Evolutionary conservation across 305 asterid genomes (phyloP), one percentile per base, ranked within the genome.

Genomic region (Fraxinus sp.): DNA sequence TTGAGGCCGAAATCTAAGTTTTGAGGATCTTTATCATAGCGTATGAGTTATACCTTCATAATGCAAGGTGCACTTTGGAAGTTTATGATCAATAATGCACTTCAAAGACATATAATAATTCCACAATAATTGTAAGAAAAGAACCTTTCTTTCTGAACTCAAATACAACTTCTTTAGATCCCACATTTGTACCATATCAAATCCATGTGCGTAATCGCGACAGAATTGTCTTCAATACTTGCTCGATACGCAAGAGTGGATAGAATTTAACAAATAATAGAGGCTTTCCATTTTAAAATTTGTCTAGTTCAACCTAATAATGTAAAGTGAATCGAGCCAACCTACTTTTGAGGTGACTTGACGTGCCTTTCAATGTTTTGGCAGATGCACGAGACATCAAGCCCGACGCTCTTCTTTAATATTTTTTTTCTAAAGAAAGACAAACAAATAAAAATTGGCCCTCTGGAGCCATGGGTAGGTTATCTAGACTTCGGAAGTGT

Each of bases 81-180:
- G 64, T 72, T 74, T 14, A 16, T 77, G 83, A 76, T 52, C 82
- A 87, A 83, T 87, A 85, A 81, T 84, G 83, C 79, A 41, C 35
- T 57, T 68, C 18, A 13, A 68, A 62, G 24, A 66, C 74, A 66
- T 66, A 66, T 66, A 68, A 68, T 68, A 68, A 68, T 28, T 30
- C 5, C 74, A 68, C 74, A 26, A 68, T 68, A 28, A 68, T 68
- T 68, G 37, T 28, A 68, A 22, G 20, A 13, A 68, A 5, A 30
- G 1, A 26, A 14, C 20, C 2, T 5, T 28, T 68, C 37, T 30
- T 30, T 1, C 37, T 24, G 8, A 66, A 66, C 18, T 26, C 37
- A 66, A 10, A 66, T 24, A 11, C 74, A 26, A 26, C 36, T 26
- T 66, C n/a, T 26, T 24, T 66, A 28, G 74, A 68, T 68, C 36